Evolutionary conservation across 2,329 filamentous ascomycete species (phyloP).

Genomic region (Ceratocystis smalleyi): DNA sequence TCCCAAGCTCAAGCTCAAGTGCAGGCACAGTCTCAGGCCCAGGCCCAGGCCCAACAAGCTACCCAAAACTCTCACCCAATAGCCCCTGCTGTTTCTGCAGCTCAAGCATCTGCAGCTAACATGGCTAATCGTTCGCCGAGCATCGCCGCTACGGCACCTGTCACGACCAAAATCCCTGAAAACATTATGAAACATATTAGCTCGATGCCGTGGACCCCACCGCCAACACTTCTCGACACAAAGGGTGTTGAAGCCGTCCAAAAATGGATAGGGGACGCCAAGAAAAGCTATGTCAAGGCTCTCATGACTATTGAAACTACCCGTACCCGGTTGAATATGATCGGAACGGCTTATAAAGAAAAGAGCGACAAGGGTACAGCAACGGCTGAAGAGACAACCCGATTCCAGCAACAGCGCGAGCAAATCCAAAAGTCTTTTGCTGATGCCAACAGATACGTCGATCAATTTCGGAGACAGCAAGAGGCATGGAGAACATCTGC

Average conservation of each 20-base stretch:
- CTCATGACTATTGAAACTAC: conserved; percentile 35
- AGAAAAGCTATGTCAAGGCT: conserved; percentile 32
- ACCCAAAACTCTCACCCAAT: conserved; percentile 12
- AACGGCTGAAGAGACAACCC: conserved; percentile 33
- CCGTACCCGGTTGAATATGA: conserved; percentile 27
- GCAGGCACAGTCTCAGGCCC: conserved; percentile 17
- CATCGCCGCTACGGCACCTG: conserved; percentile 19
- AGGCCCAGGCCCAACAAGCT: conserved; percentile 9
- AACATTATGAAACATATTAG: conserved; percentile 34
- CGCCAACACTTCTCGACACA: conserved; percentile 29
- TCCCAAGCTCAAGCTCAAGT: conserved; percentile 18
- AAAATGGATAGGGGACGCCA: conserved; percentile 36
- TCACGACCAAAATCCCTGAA: conserved; percentile 27
- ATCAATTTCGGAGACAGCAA: conserved; percentile 33
- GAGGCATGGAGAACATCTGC: conserved; percentile 21
- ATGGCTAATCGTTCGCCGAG: conserved; percentile 17
- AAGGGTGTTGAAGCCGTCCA: conserved; percentile 27
- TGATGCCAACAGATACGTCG: conserved; percentile 35
- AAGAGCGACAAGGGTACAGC: conserved; percentile 30
- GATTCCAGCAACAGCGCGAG: conserved; percentile 30
- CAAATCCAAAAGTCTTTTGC: conserved; percentile 30
- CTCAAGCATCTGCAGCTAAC: conserved; percentile 18
- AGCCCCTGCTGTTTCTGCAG: conserved; percentile 10
- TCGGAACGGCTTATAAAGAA: conserved; percentile 31
- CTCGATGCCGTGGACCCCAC: conserved; percentile 33